Evolutionary conservation across 495 filamentous ascomycete species (phyloP), one percentile per base, ranked within the genome.

Genomic region (Emericellopsis terricola): DNA sequence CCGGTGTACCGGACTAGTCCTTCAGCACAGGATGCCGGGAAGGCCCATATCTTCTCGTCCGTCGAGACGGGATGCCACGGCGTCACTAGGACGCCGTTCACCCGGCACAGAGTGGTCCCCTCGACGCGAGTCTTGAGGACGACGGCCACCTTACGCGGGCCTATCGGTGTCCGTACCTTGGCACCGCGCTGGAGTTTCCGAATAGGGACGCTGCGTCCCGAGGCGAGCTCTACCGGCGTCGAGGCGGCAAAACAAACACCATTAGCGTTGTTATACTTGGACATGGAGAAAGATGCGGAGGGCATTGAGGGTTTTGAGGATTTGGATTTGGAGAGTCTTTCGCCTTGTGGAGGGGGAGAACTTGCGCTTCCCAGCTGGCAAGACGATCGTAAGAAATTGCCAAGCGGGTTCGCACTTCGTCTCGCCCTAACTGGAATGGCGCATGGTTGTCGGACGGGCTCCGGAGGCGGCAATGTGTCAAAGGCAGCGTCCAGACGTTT

Each of bases 21-120:
- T 8, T 37, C 19, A 17, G 45, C 28, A n/a, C 51, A 21, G 10
- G 54, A 28, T 15, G 23, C 43, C 0, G 61, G 61, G 31, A 60
- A 62, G 8, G 31, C 28, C 59, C 58, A 65, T 11, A 16, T 9
- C 1, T 23, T 30, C 6, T 35, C 35, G 11, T 24, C 30, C 27
- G 30, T 13, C 14, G 13, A 34, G 20, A 64, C 44, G 2, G 61
- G 61, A 41, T 65, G 61, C 51, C 51, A 62, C 30, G 53, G 53
- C 31, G 61, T 10, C 30, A 38, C 19, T 20, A 38, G 2, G 8
- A 49, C 28, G 2, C 29, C 36, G 19, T 26, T 39, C 5, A 55
- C 33, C 21, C 28, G 43, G 21, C 45, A 51, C 46, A 57, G 51
- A 0, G 4, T 14, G 24, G 27, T 38, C 5, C 26, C 16, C 0